Conservation (phyloP, 306 rosid genomes). For the Crotalaria pallida region DNA sequence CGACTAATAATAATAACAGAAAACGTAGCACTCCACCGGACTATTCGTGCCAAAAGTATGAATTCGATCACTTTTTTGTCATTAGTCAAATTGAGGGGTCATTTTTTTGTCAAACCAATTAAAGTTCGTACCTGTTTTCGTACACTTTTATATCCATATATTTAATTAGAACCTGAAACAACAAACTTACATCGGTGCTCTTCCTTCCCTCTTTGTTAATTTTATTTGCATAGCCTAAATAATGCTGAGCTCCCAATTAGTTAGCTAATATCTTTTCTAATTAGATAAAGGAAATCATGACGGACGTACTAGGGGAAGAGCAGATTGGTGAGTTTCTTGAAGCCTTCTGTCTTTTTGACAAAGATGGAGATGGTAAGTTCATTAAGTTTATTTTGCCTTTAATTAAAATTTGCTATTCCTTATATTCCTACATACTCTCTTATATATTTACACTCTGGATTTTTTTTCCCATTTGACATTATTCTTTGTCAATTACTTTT, state of each 20-base stretch:
- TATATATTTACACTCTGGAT: not conserved
- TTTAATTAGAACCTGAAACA: not conserved
- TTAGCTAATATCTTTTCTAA: not conserved
- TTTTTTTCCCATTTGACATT: not conserved
- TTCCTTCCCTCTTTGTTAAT: not conserved
- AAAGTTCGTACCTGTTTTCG: not conserved
- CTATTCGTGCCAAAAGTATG: no score
- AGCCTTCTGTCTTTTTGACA: constrained; percentile 60
- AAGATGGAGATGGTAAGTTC: constrained; percentile 62
- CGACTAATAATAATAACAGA: no score
- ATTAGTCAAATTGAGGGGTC: not conserved
- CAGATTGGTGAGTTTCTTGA: constrained; percentile 57
- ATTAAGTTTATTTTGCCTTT: not conserved
- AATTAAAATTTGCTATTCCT: not conserved
- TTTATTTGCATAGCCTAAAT: not conserved
- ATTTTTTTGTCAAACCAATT: not conserved
- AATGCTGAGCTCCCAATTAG: not conserved
- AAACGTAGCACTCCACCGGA: no score
- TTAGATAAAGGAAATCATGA: not conserved
- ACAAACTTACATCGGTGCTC: not conserved
- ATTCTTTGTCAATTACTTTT: no score
- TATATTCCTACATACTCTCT: not conserved
- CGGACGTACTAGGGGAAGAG: constrained; percentile 33
- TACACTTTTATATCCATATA: not conserved
- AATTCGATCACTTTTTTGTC: no score